A percentile compares a stretch with the other conserved stretches of the same genome.
These are phyloP conservation scores for Phytophthora pistaciae DNA, from an alignment of 352 stramenopile species.

Conservation along the genomic window DNA sequence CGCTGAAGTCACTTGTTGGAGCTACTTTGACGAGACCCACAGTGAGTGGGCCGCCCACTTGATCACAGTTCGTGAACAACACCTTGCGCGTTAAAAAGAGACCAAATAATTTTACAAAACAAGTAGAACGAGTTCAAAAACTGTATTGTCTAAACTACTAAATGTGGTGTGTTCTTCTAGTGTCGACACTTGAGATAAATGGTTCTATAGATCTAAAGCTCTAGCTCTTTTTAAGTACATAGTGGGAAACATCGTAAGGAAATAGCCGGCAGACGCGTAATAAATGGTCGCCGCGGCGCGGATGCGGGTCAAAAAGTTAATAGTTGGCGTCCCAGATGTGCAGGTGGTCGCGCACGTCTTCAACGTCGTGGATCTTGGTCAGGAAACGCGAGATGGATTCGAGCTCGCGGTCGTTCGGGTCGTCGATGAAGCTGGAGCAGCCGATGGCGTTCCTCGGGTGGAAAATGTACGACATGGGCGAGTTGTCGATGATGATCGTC, in stretches of 20 bases:
- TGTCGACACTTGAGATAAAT: background rate
- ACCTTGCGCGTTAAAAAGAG: too few species aligned
- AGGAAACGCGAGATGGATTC: constrained; percentile 84
- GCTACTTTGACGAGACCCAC: too few species aligned
- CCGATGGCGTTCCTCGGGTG: constrained; percentile 92
- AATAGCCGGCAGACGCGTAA: background rate
- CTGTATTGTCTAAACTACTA: background rate
- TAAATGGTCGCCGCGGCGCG: background rate
- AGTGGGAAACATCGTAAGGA: background rate
- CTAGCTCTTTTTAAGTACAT: background rate
- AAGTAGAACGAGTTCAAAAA: background rate
- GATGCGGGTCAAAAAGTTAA: constrained; percentile 34
- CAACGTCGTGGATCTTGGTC: constrained; percentile 49
- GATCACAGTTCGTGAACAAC: too few species aligned
- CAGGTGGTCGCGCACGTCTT: constrained; percentile 78
- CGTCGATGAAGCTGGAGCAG: constrained; percentile 92
- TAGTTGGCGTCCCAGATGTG: constrained; percentile 77
- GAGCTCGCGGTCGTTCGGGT: constrained; percentile 91
- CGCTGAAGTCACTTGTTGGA: too few species aligned
- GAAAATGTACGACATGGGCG: constrained; percentile 98
- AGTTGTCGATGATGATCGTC: constrained; percentile 99
- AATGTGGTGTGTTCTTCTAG: background rate
- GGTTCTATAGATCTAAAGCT: constrained; percentile 1
- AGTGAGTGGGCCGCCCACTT: too few species aligned
- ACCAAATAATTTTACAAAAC: too few species aligned